These are phyloP conservation scores for Rhizodiscina lignyota DNA, from an alignment of 495 filamentous ascomycete species.

Conservation along the genomic window DNA sequence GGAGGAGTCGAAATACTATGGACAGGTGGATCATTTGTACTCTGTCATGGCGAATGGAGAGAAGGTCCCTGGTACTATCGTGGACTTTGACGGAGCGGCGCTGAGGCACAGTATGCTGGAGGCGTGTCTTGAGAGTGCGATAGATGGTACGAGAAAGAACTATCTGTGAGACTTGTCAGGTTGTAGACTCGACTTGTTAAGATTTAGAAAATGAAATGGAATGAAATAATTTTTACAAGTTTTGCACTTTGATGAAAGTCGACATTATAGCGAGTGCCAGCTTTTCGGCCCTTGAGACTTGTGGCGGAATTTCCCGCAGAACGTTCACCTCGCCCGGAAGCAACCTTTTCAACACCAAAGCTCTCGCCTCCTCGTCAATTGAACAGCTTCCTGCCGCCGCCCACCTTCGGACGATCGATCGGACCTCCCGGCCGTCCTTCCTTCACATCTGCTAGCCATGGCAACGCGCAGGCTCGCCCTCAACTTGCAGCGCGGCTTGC, in stretches of 20 bases:
- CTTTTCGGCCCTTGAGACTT: background rate
- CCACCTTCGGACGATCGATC: constrained; percentile 3
- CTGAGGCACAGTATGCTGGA: no score
- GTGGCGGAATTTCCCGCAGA: background rate
- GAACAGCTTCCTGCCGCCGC: constrained; percentile 1
- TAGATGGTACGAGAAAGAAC: background rate
- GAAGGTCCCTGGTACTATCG: no score
- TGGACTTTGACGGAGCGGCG: no score
- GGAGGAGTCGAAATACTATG: no score
- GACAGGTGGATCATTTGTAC: no score
- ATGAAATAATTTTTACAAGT: background rate
- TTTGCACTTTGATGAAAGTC: background rate
- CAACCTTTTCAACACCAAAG: background rate
- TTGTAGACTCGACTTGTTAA: background rate
- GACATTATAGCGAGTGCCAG: background rate
- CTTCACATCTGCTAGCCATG: constrained; percentile 39
- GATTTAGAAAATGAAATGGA: background rate
- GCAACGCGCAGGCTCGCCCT: constrained; percentile 86
- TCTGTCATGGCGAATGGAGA: no score
- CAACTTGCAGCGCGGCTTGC: constrained; percentile 73
- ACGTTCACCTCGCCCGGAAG: background rate
- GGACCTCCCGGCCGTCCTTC: constrained; percentile 1
- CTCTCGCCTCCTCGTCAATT: background rate
- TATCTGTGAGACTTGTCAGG: background rate
- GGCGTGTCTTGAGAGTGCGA: no score